Evolutionary conservation across 495 filamentous ascomycete genomes (phyloP).

Genomic region (Xylaria intraflava): DNA sequence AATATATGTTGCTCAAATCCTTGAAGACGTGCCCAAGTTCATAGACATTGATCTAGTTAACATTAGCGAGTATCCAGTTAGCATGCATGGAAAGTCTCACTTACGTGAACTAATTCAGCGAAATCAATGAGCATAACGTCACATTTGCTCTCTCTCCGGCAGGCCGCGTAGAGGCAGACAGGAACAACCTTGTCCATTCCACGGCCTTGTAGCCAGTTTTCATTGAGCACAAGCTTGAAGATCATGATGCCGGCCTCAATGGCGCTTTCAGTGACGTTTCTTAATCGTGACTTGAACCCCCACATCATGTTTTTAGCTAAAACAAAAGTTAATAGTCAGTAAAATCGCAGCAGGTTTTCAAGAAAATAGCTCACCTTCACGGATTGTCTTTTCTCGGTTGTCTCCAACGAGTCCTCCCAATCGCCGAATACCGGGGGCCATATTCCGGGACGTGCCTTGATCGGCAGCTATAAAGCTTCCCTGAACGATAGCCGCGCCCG

Average conservation of each 20-base stretch:
- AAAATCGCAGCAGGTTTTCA: background rate
- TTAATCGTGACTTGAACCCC: conserved; percentile 40
- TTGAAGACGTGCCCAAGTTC: conserved; percentile 80
- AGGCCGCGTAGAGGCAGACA: conserved; percentile 80
- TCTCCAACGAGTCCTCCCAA: conserved; percentile 36
- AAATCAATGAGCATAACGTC: conserved; percentile 88
- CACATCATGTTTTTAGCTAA: conserved; percentile 35
- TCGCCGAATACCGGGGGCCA: conserved; percentile 45
- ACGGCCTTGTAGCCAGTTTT: conserved; percentile 85
- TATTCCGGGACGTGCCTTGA: conserved; percentile 49
- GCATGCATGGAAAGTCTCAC: conserved; percentile 15
- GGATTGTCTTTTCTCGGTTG: conserved; percentile 62
- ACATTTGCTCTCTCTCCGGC: conserved; percentile 57
- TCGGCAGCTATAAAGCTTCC: conserved; percentile 80
- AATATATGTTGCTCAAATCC: conserved; percentile 60
- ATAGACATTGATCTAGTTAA: conserved; percentile 72
- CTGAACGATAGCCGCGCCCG: conserved; percentile 84
- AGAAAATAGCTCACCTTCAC: conserved; percentile 44
- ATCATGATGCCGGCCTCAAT: conserved; percentile 58
- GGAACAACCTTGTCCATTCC: conserved; percentile 76
- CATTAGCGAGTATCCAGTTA: conserved; percentile 14
- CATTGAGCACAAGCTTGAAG: conserved; percentile 68
- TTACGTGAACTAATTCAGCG: conserved; percentile 62
- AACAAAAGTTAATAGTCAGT: conserved; percentile 4
- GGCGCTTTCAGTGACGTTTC: conserved; percentile 50